Percentiles rank a stretch among this genome's conserved stretches.
Conservation (phyloP, 2,329 filamentous ascomycete species). For the Alternaria rosae region DNA sequence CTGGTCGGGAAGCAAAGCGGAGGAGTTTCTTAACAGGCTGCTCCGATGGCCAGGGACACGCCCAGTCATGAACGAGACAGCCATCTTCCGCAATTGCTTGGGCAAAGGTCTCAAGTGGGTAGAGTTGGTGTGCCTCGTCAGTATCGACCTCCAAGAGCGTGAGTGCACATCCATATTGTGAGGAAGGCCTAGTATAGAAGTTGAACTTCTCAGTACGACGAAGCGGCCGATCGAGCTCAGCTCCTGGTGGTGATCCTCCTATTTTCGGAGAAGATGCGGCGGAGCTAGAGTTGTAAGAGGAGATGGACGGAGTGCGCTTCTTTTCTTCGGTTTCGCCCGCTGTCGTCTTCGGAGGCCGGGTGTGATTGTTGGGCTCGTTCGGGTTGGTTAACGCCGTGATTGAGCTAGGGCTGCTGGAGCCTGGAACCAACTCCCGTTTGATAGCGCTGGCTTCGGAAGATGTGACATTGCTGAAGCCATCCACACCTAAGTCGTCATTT, state of each 20-base stretch:
- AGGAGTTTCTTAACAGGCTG: not conserved
- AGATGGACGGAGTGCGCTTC: not conserved
- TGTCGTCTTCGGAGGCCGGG: not conserved
- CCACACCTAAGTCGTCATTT: not conserved
- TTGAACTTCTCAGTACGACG: not conserved
- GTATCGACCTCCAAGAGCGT: not conserved
- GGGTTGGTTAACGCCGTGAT: not conserved
- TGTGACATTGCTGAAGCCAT: not conserved
- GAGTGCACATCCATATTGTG: not conserved
- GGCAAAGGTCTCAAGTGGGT: not conserved
- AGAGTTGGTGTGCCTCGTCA: not conserved
- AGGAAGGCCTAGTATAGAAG: rapidly evolving
- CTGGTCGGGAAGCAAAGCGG: not conserved
- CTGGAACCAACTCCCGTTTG: not conserved
- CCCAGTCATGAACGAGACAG: not conserved
- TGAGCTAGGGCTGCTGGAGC: not conserved
- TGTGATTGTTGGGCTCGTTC: not conserved
- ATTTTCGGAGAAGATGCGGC: too few species aligned
- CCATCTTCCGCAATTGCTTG: not conserved
- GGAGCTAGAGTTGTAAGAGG: not conserved
- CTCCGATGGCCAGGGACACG: not conserved
- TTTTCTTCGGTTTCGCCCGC: not conserved
- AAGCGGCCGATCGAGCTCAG: not conserved
- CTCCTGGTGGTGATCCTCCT: not conserved
- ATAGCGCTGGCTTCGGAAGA: not conserved